Base-by-base conservation (phyloP, 2,329 filamentous ascomycete genomes). In the Pseudogymnoascus sp. region DNA sequence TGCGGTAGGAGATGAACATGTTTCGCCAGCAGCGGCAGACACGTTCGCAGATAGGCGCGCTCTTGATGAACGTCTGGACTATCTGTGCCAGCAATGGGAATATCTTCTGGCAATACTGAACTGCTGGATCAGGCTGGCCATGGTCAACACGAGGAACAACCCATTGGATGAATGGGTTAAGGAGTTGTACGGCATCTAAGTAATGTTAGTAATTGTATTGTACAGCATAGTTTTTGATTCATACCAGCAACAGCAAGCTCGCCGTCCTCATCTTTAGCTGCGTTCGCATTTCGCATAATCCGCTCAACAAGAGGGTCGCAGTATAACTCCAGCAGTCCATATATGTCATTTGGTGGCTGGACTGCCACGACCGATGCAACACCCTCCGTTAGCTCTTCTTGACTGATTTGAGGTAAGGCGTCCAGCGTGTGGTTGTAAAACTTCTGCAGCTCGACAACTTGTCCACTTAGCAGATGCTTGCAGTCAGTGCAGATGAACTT, bases 401-500 rank as follows among this genome's bases (percentile, higher is more conserved):
- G 92, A 73, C 93, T 97, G 50, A 85, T 81, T 11, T 88, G 85
- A 6, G 92, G 92, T 14, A 99, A 80, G 69, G 88, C 90, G 74
- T 96, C 91, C 38, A 97, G 82, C 56, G 96, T 88, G 67, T 90
- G 87, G 71, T 96, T 86, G 74, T 97, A 99, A 74, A 99, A 99
- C 3, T 86, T 83, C 75, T 99, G 94, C 14, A 99, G 81, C 70
- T 96, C 91, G 7, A 87, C 75, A 37, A 96, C 90, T 73, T 96
- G 92, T 4, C 84, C 86, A 67, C 91, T 89, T 23, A 99, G 82
- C 37, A 96, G 81, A 71, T 91, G 86, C 68, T 89, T 91, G 79
- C 94, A 99, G 76, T 99, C 94, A 12, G 89, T 92, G 72, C 95
- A 97, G 76, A 99, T 92, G 79, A 94, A 99, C 71, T 95, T 96